Base-by-base conservation (phyloP, 257 asterid genomes). In the Petunia axillaris region DNA sequence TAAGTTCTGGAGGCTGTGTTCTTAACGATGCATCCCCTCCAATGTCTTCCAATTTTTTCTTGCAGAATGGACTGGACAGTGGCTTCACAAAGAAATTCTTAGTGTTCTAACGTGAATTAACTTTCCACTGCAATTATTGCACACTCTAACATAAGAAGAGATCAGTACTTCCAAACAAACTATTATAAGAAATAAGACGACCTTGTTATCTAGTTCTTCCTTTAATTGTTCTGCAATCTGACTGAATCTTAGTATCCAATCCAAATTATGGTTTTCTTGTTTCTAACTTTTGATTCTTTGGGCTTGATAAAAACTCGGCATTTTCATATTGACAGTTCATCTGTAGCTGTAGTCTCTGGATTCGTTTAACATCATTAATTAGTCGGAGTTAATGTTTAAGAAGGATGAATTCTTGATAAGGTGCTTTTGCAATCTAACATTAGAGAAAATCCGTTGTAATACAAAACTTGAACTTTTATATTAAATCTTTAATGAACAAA, bases 1-100 rank as follows among this genome's bases (percentile, higher is more conserved):
- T 78, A 64, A 87, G 88, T 87, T 70, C 95, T 82, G 97, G 93
- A 84, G 90, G 93, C 43, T 93, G 85, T 85, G 84, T 86, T 81
- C 81, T 83, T 75, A 88, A 85, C 85, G 98, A 96, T 80, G 88
- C 92, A 67, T 54, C 89, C 74, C 88, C 99, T 35, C 99, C 99
- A 55, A 92, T 93, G 84, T 79, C 85, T 37, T 80, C 82, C 67
- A 75, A 88, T 76, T 86, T 95, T 86, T 93, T 25, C 25, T 93
- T 85, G 89, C 97, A 98, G 98, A 80, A 91, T 95, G 98, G 25
- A 25, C 25, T 25, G 25, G 99, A 91, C 6, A 87, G 90, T 82
- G 93, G 97, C 73, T 92, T 92, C 87, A 79, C 94, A 13, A 95
- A 93, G 93, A 95, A 91, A 76, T 25, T 25, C 25, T 25, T 25